A percentile compares a stretch with the other conserved stretches of the same genome.
These are phyloP conservation scores for Vaccinium myrtillus DNA, from an alignment of 148 eudicot genomes.

Conservation along the genomic window DNA sequence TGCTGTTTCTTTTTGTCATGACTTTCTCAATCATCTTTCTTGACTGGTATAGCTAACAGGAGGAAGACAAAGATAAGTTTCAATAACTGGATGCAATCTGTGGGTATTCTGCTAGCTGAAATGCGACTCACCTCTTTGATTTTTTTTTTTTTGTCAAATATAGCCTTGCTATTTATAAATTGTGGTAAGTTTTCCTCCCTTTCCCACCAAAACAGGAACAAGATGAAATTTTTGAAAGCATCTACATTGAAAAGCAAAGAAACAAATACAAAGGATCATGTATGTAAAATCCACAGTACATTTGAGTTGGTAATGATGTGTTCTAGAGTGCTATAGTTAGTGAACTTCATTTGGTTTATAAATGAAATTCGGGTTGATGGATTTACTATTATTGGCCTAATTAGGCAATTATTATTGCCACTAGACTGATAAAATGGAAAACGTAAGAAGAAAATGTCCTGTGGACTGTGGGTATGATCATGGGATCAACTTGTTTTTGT, in stretches of 20 bases:
- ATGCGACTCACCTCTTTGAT: background rate
- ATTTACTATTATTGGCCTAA: background rate
- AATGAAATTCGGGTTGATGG: background rate
- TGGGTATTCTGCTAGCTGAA: background rate
- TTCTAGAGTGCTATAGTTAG: background rate
- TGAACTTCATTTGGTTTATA: background rate
- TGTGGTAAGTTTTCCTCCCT: background rate
- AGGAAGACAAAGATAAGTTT: constrained; percentile 4
- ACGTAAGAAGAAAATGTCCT: background rate
- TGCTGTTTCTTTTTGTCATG: constrained; percentile 75
- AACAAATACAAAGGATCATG: background rate
- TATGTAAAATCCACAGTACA: background rate
- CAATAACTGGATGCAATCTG: background rate
- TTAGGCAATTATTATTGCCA: background rate
- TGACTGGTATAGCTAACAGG: constrained; percentile 78
- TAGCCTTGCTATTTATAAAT: background rate
- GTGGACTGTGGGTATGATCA: background rate
- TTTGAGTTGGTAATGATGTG: background rate
- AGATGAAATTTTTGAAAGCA: background rate
- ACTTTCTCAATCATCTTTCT: constrained; percentile 80
- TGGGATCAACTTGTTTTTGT: background rate
- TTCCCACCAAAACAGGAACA: background rate
- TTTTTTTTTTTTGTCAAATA: background rate
- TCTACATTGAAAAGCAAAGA: background rate
- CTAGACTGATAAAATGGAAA: background rate